A percentile compares a stretch with the other conserved stretches of the same genome.
Conservation (phyloP, 495 filamentous ascomycete species). For the Amorphotheca resinae region DNA sequence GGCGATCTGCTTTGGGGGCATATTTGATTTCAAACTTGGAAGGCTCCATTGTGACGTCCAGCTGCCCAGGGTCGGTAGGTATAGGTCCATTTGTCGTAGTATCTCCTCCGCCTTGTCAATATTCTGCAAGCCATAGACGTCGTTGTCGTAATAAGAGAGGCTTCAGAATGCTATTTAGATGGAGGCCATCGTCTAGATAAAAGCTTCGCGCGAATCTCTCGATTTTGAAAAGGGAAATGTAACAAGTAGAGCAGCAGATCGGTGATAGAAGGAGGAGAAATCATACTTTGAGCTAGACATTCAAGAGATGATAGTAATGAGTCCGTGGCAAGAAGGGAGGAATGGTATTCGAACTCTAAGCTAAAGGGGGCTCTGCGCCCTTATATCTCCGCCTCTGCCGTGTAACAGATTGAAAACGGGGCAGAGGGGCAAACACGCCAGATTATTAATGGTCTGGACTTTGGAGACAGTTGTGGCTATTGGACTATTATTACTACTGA, state of each 20-base stretch:
- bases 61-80: not conserved
- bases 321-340: not conserved
- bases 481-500: not conserved
- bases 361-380: not conserved
- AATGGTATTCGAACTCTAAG: not conserved
- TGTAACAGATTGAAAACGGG: no score
- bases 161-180: not conserved
- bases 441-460: no score
- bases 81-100: not conserved
- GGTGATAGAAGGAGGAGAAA: not conserved
- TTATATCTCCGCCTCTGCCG: not conserved
- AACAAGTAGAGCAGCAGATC: not conserved
- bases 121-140: not conserved
- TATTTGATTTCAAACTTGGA: not conserved
- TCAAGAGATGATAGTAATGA: not conserved
- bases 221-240: not conserved
- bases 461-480: not conserved
- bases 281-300: not conserved
- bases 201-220: not conserved
- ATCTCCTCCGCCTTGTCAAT: not conserved
- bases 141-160: not conserved
- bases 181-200: not conserved
- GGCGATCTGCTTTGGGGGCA: not conserved
- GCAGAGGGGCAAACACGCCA: no score
- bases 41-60: not conserved